Base-by-base conservation (phyloP, 371 early-diverging fungal species). In the Caulochytrium protostelioides region DNA sequence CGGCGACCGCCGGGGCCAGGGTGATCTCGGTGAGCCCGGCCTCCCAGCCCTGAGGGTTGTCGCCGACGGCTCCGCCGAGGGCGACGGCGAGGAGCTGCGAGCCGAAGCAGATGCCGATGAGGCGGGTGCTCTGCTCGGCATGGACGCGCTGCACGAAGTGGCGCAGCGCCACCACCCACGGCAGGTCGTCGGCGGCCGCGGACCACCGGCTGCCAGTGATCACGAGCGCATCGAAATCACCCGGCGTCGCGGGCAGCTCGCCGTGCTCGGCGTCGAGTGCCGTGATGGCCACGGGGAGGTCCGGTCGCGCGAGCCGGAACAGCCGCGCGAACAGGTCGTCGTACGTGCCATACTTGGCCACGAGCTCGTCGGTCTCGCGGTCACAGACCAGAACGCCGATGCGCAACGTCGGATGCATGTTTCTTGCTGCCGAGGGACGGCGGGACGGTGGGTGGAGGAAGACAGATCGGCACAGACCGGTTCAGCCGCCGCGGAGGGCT, bases 31-130 rank as follows among this genome's bases (percentile, higher is more conserved):
- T 47, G 42, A 28, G 50, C 4, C 43, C 45, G 24, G 72, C 65
- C 53, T 79, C 79, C 76, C 75, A 74, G 1, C 75, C 79, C 7
- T 49, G 37, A 0, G 52, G 39, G 42, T 67, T 74, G 41, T 55
- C 56, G 25, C 39, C 43, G 5, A 66, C 65, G 47, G 34, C 15
- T 6, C 70, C 76, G 8, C 68, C 71, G 18, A 60, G 53, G 1
- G 79, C 72, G 23, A 65, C 55, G 6, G 68, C 61, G n/a, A 79
- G 53, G 16, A 73, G 54, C 47, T 79, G 79, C 34, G 76, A 76
- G 12, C 79, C 79, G 50, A 76, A 79, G 40, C 79, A 79, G 26
- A 79, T 50, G 8, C 76, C 74, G 34, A 73, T 37, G 9, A 61
- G 29, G 41, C 49, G 47, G 27, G 34, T 32, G 12, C 20, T 25